Conservation (phyloP, 225 moss, liverwort and hornwort genomes). For the Bryum argenteum region DNA sequence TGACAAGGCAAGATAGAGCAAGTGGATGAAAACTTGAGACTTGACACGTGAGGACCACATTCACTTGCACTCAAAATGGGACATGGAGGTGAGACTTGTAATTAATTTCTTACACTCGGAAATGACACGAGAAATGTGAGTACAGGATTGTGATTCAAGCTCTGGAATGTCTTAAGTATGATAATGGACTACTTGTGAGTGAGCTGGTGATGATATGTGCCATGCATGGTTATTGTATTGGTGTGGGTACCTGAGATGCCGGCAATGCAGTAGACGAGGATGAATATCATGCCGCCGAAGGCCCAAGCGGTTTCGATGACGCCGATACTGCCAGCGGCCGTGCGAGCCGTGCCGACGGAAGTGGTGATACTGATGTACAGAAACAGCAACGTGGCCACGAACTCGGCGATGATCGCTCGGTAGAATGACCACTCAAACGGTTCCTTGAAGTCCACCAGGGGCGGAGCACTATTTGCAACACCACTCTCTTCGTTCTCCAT, state of each 20-base stretch:
- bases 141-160: too few species aligned
- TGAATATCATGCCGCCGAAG: conserved; percentile 51
- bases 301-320: conserved; percentile 36
- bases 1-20: too few species aligned
- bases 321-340: conserved; percentile 22
- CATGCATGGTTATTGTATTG: too few species aligned
- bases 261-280: conserved; percentile 50
- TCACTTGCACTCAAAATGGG: too few species aligned
- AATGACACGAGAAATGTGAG: too few species aligned
- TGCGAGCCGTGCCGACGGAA: conserved; percentile 30
- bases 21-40: too few species aligned
- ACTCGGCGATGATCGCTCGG: conserved; percentile 46
- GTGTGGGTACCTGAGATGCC: conserved; percentile 39
- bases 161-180: too few species aligned
- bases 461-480: background rate
- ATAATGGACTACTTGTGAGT: too few species aligned
- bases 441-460: conserved; percentile 31
- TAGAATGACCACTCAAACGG: conserved; percentile 32
- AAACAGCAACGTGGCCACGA: conserved; percentile 42
- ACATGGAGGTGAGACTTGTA: too few species aligned
- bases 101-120: too few species aligned
- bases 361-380: conserved; percentile 43
- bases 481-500: background rate
- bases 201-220: too few species aligned
- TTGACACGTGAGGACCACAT: too few species aligned